phyloP scores from a whole-genome alignment of 2,329 filamentous ascomycete species.

The Sclerotinia glacialis region DNA sequence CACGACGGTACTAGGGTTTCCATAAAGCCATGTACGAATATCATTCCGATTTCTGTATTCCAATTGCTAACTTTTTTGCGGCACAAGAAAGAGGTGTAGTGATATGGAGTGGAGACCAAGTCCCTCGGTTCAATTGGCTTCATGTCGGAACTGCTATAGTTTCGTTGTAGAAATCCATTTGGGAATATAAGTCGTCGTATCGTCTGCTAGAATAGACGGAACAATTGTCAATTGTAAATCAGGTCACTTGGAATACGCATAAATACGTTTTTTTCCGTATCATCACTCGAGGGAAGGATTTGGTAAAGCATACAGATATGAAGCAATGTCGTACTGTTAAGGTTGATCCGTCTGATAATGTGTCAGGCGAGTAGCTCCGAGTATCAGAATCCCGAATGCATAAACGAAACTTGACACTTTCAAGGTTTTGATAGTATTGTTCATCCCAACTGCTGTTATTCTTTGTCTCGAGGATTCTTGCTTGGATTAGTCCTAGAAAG shows the following conservation, averaged over 20 bases:
- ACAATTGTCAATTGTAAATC: too few relatives aligned
- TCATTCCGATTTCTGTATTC: neutral
- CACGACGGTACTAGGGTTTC: neutral
- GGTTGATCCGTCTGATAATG: neutral
- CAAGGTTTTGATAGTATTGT: neutral
- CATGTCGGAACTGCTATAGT: neutral
- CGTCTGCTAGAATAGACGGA: neutral
- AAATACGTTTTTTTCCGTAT: neutral
- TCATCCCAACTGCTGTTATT: neutral
- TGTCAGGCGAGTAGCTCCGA: neutral
- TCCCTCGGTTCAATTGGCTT: neutral
- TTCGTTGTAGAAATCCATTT: neutral
- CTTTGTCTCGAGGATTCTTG: neutral
- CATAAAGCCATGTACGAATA: neutral
- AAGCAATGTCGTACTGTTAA: neutral
- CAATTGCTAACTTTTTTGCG: neutral
- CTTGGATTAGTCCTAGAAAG: neutral
- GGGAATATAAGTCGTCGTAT: neutral
- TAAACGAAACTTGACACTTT: neutral
- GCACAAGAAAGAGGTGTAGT: neutral
- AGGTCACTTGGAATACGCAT: neutral
- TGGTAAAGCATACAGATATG: too few relatives aligned
- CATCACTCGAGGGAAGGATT: rapidly evolving
- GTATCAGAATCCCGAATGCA: neutral
- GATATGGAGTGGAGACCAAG: neutral